These are phyloP conservation scores for Hypoxylon sp. DNA, from an alignment of 2,329 filamentous ascomycete species.

Conservation along the genomic window DNA sequence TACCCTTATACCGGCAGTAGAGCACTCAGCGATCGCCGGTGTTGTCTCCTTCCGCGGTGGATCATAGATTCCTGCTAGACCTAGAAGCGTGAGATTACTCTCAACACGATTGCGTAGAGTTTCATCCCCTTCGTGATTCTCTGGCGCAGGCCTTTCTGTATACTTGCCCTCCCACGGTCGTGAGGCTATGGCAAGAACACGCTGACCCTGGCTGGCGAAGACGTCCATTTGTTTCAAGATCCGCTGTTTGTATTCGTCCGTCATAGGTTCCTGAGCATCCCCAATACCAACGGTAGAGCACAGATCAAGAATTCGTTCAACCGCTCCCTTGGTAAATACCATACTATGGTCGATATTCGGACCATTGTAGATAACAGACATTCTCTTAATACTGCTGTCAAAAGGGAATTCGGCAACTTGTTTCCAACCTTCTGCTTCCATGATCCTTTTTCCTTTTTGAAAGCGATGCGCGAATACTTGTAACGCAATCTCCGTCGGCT, in stretches of 20 bases:
- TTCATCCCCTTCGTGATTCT: slow-evolving; percentile 55
- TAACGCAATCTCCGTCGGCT: slow-evolving; percentile 81
- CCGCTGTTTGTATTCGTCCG: slow-evolving; percentile 62
- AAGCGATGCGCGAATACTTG: slow-evolving; percentile 81
- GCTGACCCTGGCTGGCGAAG: slow-evolving; percentile 76
- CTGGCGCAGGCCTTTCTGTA: slow-evolving; percentile 43
- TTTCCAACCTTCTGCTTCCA: slow-evolving; percentile 68
- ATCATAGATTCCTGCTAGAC: slow-evolving; percentile 88
- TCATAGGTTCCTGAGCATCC: slow-evolving; percentile 59
- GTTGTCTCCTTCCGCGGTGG: slow-evolving; percentile 86
- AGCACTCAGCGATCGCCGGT: slow-evolving; percentile 76
- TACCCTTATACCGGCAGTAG: slow-evolving; percentile 77
- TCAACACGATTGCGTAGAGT: slow-evolving; percentile 73
- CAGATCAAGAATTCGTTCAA: slow-evolving; percentile 70
- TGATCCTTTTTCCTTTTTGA: slow-evolving; percentile 65
- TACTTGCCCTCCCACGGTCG: slow-evolving; percentile 68
- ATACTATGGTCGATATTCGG: slow-evolving; percentile 61
- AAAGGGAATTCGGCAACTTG: slow-evolving; percentile 81
- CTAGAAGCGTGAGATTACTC: slow-evolving; percentile 76
- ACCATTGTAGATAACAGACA: slow-evolving; percentile 78
- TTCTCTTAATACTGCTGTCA: slow-evolving; percentile 81
- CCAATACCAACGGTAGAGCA: slow-evolving; percentile 63
- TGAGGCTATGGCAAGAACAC: slow-evolving; percentile 78
- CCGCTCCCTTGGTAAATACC: slow-evolving; percentile 73
- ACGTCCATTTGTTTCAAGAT: slow-evolving; percentile 67